Evolutionary conservation across 208 protist genomes (phyloP), one percentile per base, ranked within the genome.

Genomic region (Herpetomonas tarakana): DNA sequence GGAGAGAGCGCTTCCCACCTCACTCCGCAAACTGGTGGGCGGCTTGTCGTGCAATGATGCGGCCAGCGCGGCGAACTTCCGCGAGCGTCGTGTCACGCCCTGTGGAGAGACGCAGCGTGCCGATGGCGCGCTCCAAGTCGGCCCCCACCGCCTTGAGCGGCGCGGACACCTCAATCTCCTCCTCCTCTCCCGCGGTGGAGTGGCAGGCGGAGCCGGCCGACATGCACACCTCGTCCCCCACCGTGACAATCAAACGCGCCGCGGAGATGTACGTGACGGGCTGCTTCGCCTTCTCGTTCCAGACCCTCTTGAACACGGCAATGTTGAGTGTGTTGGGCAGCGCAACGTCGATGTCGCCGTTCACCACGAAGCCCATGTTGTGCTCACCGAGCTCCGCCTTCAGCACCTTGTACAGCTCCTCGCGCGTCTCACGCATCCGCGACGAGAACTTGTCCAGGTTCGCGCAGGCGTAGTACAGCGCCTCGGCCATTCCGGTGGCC

Each of bases 321-420:
- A 81, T 79, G 70, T 91, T 96, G 16, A 96, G 75, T 26, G 90
- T 96, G 73, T 96, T 96, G 16, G 86, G 86, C 18, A 96, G 76
- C 16, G 73, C 71, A 25, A 67, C 56, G 0, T 6, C 28, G 22
- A 86, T 27, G 39, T 78, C 65, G 18, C 87, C 85, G 65, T 96
- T 96, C 44, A 93, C 58, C 9, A 81, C 73, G 57, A 86, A 79
- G 38, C 68, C 67, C 78, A 94, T 87, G 58, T 73, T 56, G 54
- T 73, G 62, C 54, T 71, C 65, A 7, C 38, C 41, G 18, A 96
- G 67, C 55, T 96, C 78, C 26, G 45, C 35, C 27, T 70, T 46
- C 21, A 96, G 78, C 31, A 80, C 69, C 0, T 52, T 62, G 21
- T 77, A 35, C 39, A 96, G 62, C 56, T 88, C 84, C 52, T 84